phyloP scores from a whole-genome alignment of 805 yeast genomes.

The Candida parachauliodes region DNA sequence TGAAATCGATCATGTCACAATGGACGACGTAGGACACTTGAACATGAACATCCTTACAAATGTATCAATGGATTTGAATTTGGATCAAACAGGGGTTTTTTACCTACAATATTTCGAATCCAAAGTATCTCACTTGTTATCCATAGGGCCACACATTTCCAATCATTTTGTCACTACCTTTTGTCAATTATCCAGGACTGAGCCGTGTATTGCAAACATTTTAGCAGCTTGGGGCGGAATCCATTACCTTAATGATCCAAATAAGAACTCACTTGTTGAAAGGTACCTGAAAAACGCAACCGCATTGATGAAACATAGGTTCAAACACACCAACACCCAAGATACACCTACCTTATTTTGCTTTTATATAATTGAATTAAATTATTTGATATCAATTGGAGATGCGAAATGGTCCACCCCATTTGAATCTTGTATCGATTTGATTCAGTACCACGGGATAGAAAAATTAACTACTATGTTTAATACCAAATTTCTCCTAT shows the following conservation, averaged over 20 bases:
- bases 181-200: neutral
- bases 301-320: neutral
- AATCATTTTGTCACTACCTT: neutral
- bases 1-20: slow-evolving; percentile 1
- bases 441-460: neutral
- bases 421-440: neutral
- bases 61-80: neutral
- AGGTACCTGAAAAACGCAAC: no score
- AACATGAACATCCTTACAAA: slow-evolving; percentile 4
- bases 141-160: neutral
- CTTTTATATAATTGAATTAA: neutral
- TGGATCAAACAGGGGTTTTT: neutral
- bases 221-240: slow-evolving; percentile 3
- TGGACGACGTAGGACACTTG: slow-evolving; percentile 7
- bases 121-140: neutral
- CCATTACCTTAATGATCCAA: no score
- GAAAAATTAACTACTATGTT: no score
- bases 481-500: neutral
- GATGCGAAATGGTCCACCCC: neutral
- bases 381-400: neutral
- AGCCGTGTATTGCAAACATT: neutral
- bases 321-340: neutral
- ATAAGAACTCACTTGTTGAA: no score
- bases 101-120: slow-evolving; percentile 1
- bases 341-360: neutral